Evolutionary conservation across 352 stramenopile species (phyloP).

Genomic region (Pythium utonaiense): DNA sequence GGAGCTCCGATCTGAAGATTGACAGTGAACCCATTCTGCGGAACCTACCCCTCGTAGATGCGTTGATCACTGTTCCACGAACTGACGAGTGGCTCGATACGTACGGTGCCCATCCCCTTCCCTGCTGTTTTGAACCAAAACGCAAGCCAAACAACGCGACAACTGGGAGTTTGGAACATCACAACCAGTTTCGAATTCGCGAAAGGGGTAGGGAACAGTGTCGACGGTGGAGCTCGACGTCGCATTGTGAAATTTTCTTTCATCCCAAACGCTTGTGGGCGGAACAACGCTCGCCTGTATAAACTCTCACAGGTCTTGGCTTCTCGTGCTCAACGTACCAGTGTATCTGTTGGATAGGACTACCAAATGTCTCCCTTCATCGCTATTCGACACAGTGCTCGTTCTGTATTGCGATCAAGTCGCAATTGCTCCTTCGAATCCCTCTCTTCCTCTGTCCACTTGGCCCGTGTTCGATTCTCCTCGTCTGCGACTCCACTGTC

Average conservation of each 20-base stretch:
- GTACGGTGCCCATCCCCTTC: background rate
- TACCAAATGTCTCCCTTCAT: too few species aligned
- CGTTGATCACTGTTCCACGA: background rate
- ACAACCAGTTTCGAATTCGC: background rate
- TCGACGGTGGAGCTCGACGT: background rate
- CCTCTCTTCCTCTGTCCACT: too few species aligned
- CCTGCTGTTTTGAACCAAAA: background rate
- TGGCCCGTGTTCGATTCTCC: background rate
- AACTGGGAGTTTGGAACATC: background rate
- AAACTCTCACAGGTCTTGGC: background rate
- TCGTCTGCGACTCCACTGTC: background rate
- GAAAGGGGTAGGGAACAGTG: background rate
- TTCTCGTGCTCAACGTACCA: too few species aligned
- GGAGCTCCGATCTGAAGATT: background rate
- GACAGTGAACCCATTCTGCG: too few species aligned
- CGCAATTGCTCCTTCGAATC: background rate
- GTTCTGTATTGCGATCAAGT: too few species aligned
- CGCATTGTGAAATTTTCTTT: background rate
- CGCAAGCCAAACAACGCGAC: background rate
- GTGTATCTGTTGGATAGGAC: too few species aligned
- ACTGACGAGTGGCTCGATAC: constrained; percentile 5
- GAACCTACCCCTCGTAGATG: background rate
- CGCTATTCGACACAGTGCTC: too few species aligned
- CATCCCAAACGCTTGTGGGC: background rate
- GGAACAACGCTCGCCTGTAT: background rate